Percentiles rank a stretch among this genome's conserved stretches.
These are phyloP conservation scores for Coemansia sp. DNA, from an alignment of 192 early-diverging fungal genomes.

Conservation along the genomic window DNA sequence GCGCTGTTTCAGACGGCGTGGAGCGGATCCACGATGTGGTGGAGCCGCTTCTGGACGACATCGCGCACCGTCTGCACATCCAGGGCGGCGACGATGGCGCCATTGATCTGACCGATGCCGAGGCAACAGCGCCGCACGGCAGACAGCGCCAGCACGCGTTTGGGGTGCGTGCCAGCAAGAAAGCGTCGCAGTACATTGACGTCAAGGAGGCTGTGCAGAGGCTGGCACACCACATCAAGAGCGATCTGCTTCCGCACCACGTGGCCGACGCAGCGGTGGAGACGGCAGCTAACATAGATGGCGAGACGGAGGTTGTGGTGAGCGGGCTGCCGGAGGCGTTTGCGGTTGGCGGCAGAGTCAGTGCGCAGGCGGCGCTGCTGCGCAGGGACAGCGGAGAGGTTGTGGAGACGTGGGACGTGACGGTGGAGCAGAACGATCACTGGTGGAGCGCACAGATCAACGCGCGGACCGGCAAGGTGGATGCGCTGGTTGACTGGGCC, in stretches of 20 bases:
- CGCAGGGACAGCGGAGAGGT: slow-evolving; percentile 44
- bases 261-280: slow-evolving; percentile 25
- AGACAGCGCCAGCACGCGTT: slow-evolving; percentile 16
- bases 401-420: slow-evolving; percentile 64
- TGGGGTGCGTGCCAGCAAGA: slow-evolving; percentile 15
- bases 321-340: slow-evolving; percentile 24
- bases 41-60: slow-evolving; percentile 5
- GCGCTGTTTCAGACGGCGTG: slow-evolving; percentile 25
- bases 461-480: slow-evolving; percentile 56
- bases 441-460: slow-evolving; percentile 59
- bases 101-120: slow-evolving; percentile 20
- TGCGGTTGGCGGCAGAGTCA: slow-evolving; percentile 29
- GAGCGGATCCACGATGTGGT: slow-evolving; percentile 29
- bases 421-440: slow-evolving; percentile 61
- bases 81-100: slow-evolving; percentile 18
- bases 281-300: slow-evolving; percentile 24
- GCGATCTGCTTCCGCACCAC: slow-evolving; percentile 55
- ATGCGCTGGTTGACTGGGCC: slow-evolving; percentile 65
- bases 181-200: slow-evolving; percentile 34
- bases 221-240: slow-evolving; percentile 61
- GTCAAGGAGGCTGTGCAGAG: slow-evolving; percentile 67
- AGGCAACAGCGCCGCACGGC: not conserved
- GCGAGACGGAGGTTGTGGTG: slow-evolving; percentile 41
- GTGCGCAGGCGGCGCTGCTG: slow-evolving; percentile 36
- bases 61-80: slow-evolving; percentile 30